Conservation (phyloP, 805 yeast species). For the Monosporozyma servazzii region DNA sequence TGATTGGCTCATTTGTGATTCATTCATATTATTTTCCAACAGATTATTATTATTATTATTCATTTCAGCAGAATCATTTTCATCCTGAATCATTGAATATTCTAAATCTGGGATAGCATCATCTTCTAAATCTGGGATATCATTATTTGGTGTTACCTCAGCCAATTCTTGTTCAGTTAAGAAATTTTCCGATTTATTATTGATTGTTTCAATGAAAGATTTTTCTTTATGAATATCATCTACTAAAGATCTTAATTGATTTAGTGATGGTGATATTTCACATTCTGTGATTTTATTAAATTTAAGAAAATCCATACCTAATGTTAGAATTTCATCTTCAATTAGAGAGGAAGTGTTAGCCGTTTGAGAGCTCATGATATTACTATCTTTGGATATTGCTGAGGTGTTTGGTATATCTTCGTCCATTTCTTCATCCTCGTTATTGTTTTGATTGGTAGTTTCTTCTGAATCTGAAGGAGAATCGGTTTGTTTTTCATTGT, state of each 20-base stretch:
- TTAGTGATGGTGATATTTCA: slow-evolving; percentile 64
- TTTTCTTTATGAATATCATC: slow-evolving; percentile 47
- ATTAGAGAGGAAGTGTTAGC: slow-evolving; percentile 5
- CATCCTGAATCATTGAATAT: slow-evolving; percentile 2
- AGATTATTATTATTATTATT: slow-evolving; percentile 13
- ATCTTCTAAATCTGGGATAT: slow-evolving; percentile 6
- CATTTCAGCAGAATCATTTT: slow-evolving; percentile 5
- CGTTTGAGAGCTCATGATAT: background rate
- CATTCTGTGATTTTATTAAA: slow-evolving; percentile 24
- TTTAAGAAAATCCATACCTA: slow-evolving; percentile 29
- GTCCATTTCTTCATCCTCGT: slow-evolving; percentile 10
- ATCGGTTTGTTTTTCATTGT: background rate
- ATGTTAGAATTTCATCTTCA: slow-evolving; percentile 26
- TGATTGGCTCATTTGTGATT: background rate
- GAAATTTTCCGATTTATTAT: slow-evolving; percentile 25
- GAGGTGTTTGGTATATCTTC: slow-evolving; percentile 2
- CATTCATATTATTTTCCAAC: slow-evolving; percentile 1
- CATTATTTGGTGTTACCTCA: slow-evolving; percentile 27
- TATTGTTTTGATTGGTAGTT: slow-evolving; percentile 15
- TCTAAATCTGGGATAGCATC: slow-evolving; percentile 2
- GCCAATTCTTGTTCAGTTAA: slow-evolving; percentile 24
- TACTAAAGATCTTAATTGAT: slow-evolving; percentile 49
- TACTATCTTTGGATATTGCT: background rate
- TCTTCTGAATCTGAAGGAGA: slow-evolving; percentile 7
- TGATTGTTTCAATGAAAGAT: slow-evolving; percentile 35